phyloP scores from a whole-genome alignment of 129 eudicot species.

The Artemisia tridentata region DNA sequence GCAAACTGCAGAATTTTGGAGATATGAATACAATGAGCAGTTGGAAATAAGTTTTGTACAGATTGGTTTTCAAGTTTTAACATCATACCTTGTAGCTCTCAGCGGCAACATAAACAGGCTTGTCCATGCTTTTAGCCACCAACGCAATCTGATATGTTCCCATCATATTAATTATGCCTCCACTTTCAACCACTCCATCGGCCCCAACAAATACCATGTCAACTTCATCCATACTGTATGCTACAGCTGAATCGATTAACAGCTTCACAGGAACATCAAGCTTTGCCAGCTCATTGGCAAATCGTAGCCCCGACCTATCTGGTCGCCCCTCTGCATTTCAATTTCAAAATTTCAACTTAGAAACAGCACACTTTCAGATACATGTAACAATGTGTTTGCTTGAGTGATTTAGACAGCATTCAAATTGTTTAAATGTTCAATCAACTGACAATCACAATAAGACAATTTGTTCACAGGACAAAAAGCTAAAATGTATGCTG shows the following conservation, averaged over 20 bases:
- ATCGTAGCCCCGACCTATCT: conserved; percentile 82
- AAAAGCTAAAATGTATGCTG: too few species aligned
- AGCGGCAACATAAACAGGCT: conserved; percentile 96
- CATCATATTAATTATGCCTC: conserved; percentile 98
- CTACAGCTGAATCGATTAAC: conserved; percentile 86
- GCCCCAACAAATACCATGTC: conserved; percentile 98
- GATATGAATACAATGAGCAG: neutral
- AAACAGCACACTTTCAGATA: neutral
- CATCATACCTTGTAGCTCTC: conserved; percentile 87
- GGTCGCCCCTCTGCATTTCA: conserved; percentile 88
- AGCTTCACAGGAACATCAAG: conserved; percentile 96
- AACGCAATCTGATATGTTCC: conserved; percentile 93
- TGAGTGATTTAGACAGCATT: neutral
- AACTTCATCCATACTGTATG: conserved; percentile 91
- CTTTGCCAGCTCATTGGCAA: conserved; percentile 89
- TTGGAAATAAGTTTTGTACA: neutral
- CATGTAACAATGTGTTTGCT: neutral
- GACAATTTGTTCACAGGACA: too few species aligned
- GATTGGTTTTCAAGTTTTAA: neutral
- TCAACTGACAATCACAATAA: too few species aligned
- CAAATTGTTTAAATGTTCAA: neutral
- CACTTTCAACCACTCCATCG: conserved; percentile 96
- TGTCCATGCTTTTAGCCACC: conserved; percentile 92
- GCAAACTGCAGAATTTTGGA: conserved; percentile 45
- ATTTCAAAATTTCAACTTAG: neutral